Conservation (phyloP, 805 yeast genomes). For the Clavispora santaluciae region DNA sequence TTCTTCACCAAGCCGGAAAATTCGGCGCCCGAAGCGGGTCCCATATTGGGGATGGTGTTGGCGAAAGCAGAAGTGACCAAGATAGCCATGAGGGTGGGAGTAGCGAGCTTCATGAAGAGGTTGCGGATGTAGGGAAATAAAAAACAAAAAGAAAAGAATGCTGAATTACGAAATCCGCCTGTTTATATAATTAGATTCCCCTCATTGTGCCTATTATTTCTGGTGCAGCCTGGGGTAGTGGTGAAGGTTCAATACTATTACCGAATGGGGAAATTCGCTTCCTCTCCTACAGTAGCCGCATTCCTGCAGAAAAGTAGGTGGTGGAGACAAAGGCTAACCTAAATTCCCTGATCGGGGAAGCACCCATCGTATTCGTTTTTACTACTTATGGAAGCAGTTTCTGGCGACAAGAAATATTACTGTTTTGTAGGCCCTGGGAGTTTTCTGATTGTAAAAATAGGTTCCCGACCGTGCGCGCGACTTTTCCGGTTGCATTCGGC, state of each 20-base stretch:
- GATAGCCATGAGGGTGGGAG: slow-evolving; percentile 36
- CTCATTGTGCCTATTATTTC: neutral
- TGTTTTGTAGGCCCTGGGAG: too few species aligned
- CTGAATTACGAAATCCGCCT: neutral
- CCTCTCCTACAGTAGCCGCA: neutral
- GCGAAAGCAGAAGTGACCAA: slow-evolving; percentile 35
- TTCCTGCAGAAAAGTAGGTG: neutral
- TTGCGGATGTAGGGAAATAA: neutral
- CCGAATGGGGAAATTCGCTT: slow-evolving; percentile 5
- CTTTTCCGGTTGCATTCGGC: too few species aligned
- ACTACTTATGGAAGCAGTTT: neutral
- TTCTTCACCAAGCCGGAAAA: slow-evolving; percentile 26
- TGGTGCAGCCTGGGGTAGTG: neutral
- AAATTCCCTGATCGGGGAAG: slow-evolving; percentile 1
- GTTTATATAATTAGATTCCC: neutral
- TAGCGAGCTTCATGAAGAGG: slow-evolving; percentile 34
- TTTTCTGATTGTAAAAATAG: too few species aligned
- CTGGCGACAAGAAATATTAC: too few species aligned
- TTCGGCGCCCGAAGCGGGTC: slow-evolving; percentile 15
- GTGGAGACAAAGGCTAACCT: neutral
- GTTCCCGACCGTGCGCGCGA: too few species aligned
- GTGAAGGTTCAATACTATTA: neutral
- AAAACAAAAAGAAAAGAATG: neutral
- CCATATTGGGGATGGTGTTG: slow-evolving; percentile 27
- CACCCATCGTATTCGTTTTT: neutral